Conservation (phyloP, 2,329 filamentous ascomycete species). For the Helicocarpus griseus region DNA sequence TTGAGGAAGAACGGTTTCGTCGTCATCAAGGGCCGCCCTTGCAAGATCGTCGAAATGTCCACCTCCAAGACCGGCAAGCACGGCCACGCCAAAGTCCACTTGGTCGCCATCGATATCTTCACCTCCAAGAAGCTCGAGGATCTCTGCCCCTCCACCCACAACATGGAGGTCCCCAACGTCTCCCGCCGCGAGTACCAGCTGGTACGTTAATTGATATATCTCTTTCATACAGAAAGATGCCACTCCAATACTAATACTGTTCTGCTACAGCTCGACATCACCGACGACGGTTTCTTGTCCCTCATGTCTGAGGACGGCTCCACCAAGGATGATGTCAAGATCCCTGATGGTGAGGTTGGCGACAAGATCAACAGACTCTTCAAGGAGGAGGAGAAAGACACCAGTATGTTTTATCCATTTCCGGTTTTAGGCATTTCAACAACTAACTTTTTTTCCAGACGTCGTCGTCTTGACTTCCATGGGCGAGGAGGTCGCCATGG, state of each 20-base stretch:
- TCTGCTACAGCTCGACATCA: conserved; percentile 67
- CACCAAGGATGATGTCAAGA: conserved; percentile 89
- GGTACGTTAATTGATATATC: conserved; percentile 48
- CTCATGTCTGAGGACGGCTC: conserved; percentile 80
- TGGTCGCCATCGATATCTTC: conserved; percentile 98
- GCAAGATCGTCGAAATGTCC: conserved; percentile 99
- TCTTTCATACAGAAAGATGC: background rate
- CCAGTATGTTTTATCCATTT: conserved; percentile 55
- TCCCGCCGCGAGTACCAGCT: conserved; percentile 84
- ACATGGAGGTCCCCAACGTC: conserved; percentile 85
- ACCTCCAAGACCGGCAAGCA: conserved; percentile 99
- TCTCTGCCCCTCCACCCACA: conserved; percentile 91
- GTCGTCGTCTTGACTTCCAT: conserved; percentile 90
- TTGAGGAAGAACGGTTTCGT: conserved; percentile 99
- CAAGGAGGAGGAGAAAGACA: conserved; percentile 77
- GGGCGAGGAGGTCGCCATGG: conserved; percentile 86
- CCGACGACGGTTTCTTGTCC: conserved; percentile 88
- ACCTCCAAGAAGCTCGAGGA: conserved; percentile 99
- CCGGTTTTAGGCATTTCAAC: background rate
- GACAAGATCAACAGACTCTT: conserved; percentile 78
- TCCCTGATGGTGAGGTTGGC: conserved; percentile 82
- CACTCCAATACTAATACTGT: background rate
- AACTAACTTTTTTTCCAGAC: conserved; percentile 44
- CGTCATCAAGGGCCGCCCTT: conserved; percentile 96
- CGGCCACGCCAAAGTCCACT: conserved; percentile 99